Evolutionary conservation across 108 stramenopile genomes (phyloP).

Genomic region (Halocafeteria seosinensis): DNA sequence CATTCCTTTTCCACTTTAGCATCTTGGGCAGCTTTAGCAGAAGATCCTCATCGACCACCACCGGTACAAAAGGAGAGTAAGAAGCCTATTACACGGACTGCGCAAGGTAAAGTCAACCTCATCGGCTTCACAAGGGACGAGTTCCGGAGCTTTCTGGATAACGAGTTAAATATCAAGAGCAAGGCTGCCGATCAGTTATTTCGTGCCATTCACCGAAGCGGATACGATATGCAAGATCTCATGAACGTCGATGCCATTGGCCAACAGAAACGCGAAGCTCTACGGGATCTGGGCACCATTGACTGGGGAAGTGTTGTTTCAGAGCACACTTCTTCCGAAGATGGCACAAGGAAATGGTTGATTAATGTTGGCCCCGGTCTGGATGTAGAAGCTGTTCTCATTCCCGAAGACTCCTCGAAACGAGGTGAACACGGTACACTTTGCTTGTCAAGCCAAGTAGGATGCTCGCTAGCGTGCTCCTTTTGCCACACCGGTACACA

Average conservation of each 20-base stretch:
- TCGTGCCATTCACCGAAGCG: neutral
- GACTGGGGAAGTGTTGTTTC: neutral
- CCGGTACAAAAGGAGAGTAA: too few relatives aligned
- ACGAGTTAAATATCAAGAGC: neutral
- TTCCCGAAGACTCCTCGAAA: too few relatives aligned
- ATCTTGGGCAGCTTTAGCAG: too few relatives aligned
- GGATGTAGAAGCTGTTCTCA: neutral
- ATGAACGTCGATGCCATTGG: neutral
- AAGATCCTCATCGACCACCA: too few relatives aligned
- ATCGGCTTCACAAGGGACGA: neutral
- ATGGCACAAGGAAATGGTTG: neutral
- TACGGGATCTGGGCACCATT: neutral
- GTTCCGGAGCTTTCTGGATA: neutral
- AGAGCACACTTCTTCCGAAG: neutral
- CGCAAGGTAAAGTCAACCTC: neutral
- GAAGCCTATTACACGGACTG: too few relatives aligned
- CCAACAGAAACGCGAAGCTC: neutral
- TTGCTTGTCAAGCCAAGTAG: conserved; percentile 78
- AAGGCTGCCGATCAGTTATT: neutral
- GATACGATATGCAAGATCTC: neutral
- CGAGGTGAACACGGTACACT: conserved; percentile 35
- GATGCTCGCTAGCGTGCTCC: conserved; percentile 93
- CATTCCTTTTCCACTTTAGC: too few relatives aligned
- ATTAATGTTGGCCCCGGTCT: neutral
- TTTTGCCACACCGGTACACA: conserved; percentile 82